Evolutionary conservation across 1,139 yeast genomes (phyloP), one percentile per base, ranked within the genome.

Genomic region (Geotrichum klebahnii): DNA sequence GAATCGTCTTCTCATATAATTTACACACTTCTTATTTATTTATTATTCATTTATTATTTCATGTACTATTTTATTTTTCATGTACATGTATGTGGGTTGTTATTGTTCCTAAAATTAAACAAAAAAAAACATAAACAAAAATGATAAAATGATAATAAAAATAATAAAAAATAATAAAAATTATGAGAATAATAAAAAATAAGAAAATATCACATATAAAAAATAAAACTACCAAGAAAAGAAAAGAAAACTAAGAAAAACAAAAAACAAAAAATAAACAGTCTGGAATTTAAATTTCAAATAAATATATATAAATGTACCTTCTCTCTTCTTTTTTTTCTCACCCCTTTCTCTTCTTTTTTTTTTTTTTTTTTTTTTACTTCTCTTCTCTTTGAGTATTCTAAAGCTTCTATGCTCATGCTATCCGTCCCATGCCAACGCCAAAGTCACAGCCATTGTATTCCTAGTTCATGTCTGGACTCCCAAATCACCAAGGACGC

Each of bases 381-480:
- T 16, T 22, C 14, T 16, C 20, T 17, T 33, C 6, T 24, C 23
- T 34, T 24, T 20, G 23, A 29, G n/a, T 16, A 9, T 34, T 33
- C 23, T 33, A n/a, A 17, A 5, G 22, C 42, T 29, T 43, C 46
- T 22, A 23, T 5, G 17, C 14, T 12, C 23, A 22, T 6, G 9
- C 34, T 34, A 16, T 28, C 32, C 29, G 9, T 23, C 23, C 19
- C 37, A 17, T 19, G 28, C 37, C 38, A 19, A 19, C n/a, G 40
- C 14, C 40, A 6, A n/a, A n/a, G n/a, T 26, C 29, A 26, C 10
- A 26, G 6, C 29, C 29, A 6, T 26, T 10, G 10, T 26, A 6
- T 26, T 26, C 29, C 29, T 26, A 10, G n/a, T 22, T 20, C 42
- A 38, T 38, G 42, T 26, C 42, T 8, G 32, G 42, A 38, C 42